These are phyloP conservation scores for Deinandra increscens DNA, from an alignment of 129 eudicot genomes.

Conservation along the genomic window DNA sequence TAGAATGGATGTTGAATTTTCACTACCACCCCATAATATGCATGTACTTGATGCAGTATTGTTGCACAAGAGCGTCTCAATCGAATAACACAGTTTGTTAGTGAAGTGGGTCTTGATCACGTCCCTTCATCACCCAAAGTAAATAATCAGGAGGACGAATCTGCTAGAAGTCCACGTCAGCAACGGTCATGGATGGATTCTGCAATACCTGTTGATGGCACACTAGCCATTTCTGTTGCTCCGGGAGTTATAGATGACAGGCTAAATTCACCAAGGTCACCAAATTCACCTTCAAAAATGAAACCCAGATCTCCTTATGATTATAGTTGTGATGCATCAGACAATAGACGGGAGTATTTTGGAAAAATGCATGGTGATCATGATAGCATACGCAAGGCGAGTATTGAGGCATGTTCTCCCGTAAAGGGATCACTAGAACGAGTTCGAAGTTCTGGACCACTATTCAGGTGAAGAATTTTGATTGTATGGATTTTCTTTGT, in stretches of 20 bases:
- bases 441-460: conserved; percentile 53
- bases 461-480: conserved; percentile 56
- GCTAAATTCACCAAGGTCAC: conserved; percentile 37
- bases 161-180: conserved; percentile 29
- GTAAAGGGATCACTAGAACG: conserved; percentile 35
- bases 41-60: conserved; percentile 55
- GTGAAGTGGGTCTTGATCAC: conserved; percentile 50
- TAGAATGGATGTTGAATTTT: conserved; percentile 2
- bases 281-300: conserved; percentile 50
- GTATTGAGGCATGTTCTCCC: conserved; percentile 36
- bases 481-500: not conserved
- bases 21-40: conserved; percentile 15
- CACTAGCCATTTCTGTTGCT: conserved; percentile 37
- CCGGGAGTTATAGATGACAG: conserved; percentile 55
- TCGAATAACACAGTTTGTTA: conserved; percentile 80
- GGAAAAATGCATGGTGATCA: conserved; percentile 36
- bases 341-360: conserved; percentile 35
- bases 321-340: conserved; percentile 39
- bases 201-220: conserved; percentile 75
- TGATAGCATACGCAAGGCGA: conserved; percentile 39
- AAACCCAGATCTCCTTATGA: conserved; percentile 35
- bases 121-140: conserved; percentile 38
- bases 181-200: conserved; percentile 67
- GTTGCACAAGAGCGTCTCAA: conserved; percentile 85
- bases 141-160: conserved; percentile 34